Base-by-base conservation (phyloP, 2,329 filamentous ascomycete genomes). In the Penicillium sp. region DNA sequence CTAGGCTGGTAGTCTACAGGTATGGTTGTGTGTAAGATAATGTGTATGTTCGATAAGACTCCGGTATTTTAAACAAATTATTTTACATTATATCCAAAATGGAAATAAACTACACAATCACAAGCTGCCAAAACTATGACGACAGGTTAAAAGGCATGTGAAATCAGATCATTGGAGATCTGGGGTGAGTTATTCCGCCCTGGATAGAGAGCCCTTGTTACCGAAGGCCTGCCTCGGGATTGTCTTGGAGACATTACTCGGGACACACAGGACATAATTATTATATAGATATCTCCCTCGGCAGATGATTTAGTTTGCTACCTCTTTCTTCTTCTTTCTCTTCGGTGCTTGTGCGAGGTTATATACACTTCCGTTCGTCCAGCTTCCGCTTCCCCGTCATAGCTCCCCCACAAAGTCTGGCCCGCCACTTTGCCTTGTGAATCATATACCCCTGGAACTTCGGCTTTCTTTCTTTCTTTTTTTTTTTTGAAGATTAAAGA, bases 381-480 rank as follows among this genome's bases (percentile, higher is more conserved):
- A 73, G 66, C 62, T 61, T 44, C 70, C 70, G 68, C 69, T 69
- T 67, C 70, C 68, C 69, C 70, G 70, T 72, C 67, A 63, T 63
- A 62, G 59, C 62, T 66, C 64, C 66, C 66, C 63, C 64, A 58
- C 57, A 67, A 64, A 62, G 47, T 64, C 60, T 35, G 50, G 60
- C 51, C 44, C 63, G 63, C 64, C 62, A 69, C 66, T 64, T 51
- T 50, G 59, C 52, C 62, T 63, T 25, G 43, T 42, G 62, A 68
- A 55, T 41, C 31, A 53, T 50, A 56, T 59, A 61, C 52, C 57
- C 50, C 50, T 47, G 53, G 51, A 41, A 53, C 33, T 51, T 44
- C 28, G 26, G 31, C 37, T 16, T 19, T 44, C 19, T 28, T 44
- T 28, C 38, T 33, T 31, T 28, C 12, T 19, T 44, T n/a, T 28